Percentiles rank a stretch among this genome's conserved stretches.
Conservation (phyloP, 1,284 basidiomycete genomes). For the Rhodotorula sp. region DNA sequence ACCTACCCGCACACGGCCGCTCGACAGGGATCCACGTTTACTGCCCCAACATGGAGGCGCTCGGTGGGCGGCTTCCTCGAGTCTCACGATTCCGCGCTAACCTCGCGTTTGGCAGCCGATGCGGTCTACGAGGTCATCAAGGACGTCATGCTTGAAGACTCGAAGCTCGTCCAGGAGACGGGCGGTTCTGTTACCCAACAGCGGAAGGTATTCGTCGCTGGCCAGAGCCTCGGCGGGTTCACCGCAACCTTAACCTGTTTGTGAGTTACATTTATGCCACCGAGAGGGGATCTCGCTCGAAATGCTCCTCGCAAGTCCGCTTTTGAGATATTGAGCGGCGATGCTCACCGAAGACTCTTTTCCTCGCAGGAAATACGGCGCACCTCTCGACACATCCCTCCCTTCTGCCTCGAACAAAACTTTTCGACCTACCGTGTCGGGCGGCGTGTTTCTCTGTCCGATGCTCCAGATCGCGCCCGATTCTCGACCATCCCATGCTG, state of each 20-base stretch:
- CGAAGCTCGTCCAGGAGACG: conserved; percentile 4
- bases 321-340: neutral
- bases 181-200: conserved; percentile 5
- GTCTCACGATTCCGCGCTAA: neutral
- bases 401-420: neutral
- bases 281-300: neutral
- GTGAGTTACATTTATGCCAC: conserved; percentile 2
- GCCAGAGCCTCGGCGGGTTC: conserved; percentile 37
- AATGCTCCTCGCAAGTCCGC: neutral
- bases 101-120: conserved; percentile 11
- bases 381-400: conserved; percentile 22
- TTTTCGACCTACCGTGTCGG: conserved; percentile 37
- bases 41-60: conserved; percentile 23
- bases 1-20: conserved; percentile 43
- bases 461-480: conserved; percentile 41
- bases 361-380: conserved; percentile 25
- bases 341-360: neutral
- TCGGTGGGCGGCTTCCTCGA: neutral
- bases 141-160: conserved; percentile 31
- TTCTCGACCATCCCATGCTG: conserved; percentile 34
- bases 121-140: conserved; percentile 41
- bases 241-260: conserved; percentile 32
- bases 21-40: conserved; percentile 43
- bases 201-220: conserved; percentile 39
- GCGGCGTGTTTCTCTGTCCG: conserved; percentile 42